Percentiles rank a stretch among this genome's conserved stretches.
phyloP scores from a whole-genome alignment of 768 basidiomycete species.

The Termitomyces heimii region DNA sequence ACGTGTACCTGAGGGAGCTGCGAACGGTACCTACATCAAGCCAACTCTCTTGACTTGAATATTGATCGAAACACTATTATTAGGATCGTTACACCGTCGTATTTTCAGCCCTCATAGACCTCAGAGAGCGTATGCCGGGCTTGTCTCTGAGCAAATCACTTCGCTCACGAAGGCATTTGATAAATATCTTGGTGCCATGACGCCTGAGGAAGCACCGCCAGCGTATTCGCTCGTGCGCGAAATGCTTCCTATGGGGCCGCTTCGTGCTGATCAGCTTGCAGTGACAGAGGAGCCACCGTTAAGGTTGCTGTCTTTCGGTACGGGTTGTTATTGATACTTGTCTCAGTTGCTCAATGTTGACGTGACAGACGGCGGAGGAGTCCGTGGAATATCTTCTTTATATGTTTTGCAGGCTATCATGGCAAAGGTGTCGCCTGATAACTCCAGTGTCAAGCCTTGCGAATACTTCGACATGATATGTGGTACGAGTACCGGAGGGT shows the following conservation, averaged over 20 bases:
- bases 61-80: background rate
- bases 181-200: slow-evolving; percentile 16
- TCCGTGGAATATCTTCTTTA: slow-evolving; percentile 26
- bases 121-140: slow-evolving; percentile 5
- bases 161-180: slow-evolving; percentile 15
- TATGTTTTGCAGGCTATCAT: slow-evolving; percentile 25
- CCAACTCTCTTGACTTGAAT: background rate
- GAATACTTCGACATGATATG: slow-evolving; percentile 30
- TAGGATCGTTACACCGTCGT: background rate
- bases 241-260: slow-evolving; percentile 17
- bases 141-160: slow-evolving; percentile 7
- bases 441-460: slow-evolving; percentile 20
- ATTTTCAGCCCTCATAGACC: slow-evolving; percentile 1
- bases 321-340: too few relatives aligned
- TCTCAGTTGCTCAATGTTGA: background rate
- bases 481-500: slow-evolving; percentile 31
- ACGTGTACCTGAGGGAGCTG: slow-evolving; percentile 20
- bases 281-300: slow-evolving; percentile 17
- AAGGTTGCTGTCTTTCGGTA: slow-evolving; percentile 24
- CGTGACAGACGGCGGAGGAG: slow-evolving; percentile 27
- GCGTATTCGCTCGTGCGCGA: slow-evolving; percentile 20
- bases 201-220: slow-evolving; percentile 12
- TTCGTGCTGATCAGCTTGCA: slow-evolving; percentile 19
- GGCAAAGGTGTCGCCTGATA: slow-evolving; percentile 16
- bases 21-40: background rate